Percentiles rank a stretch among this genome's conserved stretches.
These are phyloP conservation scores for Lagenaria siceraria DNA, from an alignment of 306 rosid genomes.

Conservation along the genomic window DNA sequence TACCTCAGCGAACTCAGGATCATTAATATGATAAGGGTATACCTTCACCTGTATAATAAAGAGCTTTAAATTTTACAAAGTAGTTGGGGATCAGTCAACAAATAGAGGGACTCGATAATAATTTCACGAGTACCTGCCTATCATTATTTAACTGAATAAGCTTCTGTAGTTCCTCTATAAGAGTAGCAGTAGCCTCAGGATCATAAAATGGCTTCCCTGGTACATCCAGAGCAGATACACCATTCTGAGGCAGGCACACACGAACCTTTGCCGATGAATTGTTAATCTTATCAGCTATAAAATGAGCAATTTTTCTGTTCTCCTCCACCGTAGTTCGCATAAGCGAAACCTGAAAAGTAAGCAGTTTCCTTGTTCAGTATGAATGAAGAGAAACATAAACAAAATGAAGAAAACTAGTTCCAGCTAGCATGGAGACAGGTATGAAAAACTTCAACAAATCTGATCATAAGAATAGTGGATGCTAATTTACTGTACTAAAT, in stretches of 20 bases:
- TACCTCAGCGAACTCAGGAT: slow-evolving; percentile 63
- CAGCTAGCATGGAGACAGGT: background rate
- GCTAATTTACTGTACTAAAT: background rate
- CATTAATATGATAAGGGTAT: slow-evolving; percentile 73
- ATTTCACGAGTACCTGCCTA: slow-evolving; percentile 37
- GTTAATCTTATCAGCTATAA: slow-evolving; percentile 70
- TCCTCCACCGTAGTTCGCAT: slow-evolving; percentile 76
- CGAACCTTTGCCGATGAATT: slow-evolving; percentile 46
- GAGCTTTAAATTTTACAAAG: slow-evolving; percentile 4
- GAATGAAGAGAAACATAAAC: background rate
- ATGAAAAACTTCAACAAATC: background rate
- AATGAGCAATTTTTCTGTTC: slow-evolving; percentile 61
- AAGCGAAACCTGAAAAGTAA: slow-evolving; percentile 55
- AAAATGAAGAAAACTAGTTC: background rate
- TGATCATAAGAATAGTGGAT: background rate
- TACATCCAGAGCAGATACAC: slow-evolving; percentile 85
- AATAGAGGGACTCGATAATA: background rate
- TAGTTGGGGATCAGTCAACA: background rate
- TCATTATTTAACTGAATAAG: slow-evolving; percentile 44
- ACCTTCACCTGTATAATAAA: slow-evolving; percentile 48
- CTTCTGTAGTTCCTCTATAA: slow-evolving; percentile 49
- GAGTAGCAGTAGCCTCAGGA: slow-evolving; percentile 56
- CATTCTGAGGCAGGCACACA: slow-evolving; percentile 82
- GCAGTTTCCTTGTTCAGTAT: background rate
- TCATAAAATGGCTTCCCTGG: slow-evolving; percentile 68